These are phyloP conservation scores for Penicillium cinerascens DNA, from an alignment of 495 filamentous ascomycete species.

Conservation along the genomic window DNA sequence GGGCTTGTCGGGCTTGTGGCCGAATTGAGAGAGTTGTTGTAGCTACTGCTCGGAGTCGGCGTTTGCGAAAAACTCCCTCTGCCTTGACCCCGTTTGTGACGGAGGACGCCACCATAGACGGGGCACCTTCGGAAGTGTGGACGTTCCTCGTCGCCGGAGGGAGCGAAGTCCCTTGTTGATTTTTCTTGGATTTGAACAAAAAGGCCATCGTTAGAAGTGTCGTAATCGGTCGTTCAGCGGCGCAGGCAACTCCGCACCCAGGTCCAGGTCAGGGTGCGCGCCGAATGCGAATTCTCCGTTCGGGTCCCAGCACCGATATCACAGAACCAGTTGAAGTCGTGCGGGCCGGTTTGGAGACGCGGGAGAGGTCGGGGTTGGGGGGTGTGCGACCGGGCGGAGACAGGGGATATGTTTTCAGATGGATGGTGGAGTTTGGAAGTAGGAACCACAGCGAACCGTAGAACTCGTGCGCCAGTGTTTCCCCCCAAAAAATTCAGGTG, in stretches of 20 bases:
- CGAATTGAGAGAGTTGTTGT: conserved; percentile 62
- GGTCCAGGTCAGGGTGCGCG: conserved; percentile 10
- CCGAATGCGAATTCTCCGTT: conserved; percentile 7
- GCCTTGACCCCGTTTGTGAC: conserved; percentile 40
- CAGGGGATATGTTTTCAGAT: conserved; percentile 19
- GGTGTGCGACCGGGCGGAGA: conserved; percentile 1
- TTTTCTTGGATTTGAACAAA: conserved; percentile 62
- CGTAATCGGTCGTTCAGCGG: conserved; percentile 40
- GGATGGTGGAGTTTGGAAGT: conserved; percentile 28
- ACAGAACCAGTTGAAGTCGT: conserved; percentile 1
- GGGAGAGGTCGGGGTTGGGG: conserved; percentile 2
- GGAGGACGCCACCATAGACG: conserved; percentile 25
- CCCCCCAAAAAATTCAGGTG: conserved; percentile 21
- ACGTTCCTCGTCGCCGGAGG: conserved; percentile 54
- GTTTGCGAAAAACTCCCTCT: conserved; percentile 43
- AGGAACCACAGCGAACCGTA: conserved; percentile 21
- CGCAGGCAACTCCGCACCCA: conserved; percentile 13
- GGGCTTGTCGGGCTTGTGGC: conserved; percentile 49
- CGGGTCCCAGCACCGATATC: conserved; percentile 9
- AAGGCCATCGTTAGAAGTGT: conserved; percentile 55
- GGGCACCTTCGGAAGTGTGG: conserved; percentile 46
- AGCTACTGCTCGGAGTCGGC: conserved; percentile 60
- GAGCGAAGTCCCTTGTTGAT: conserved; percentile 42
- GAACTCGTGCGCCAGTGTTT: too few relatives aligned
- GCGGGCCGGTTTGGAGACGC: too few relatives aligned